Evolutionary conservation across 331 rosid species (phyloP).

Genomic region (Phaseolus coccineus): DNA sequence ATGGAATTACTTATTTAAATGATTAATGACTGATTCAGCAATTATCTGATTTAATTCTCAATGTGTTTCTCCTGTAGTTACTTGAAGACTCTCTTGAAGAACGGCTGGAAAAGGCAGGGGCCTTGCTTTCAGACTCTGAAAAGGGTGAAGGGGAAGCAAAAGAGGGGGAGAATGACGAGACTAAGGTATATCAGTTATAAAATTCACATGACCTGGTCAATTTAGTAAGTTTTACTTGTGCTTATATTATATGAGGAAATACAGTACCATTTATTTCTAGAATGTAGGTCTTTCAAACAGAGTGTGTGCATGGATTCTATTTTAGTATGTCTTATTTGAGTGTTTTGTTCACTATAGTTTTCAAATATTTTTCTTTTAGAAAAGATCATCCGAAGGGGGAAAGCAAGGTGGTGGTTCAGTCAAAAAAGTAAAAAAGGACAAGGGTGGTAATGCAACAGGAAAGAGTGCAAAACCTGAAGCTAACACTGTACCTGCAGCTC

Average conservation of each 20-base stretch:
- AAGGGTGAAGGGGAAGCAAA: conserved; percentile 87
- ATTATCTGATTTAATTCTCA: conserved; percentile 35
- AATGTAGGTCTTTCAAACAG: conserved; percentile 19
- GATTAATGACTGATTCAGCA: conserved; percentile 12
- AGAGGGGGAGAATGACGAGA: conserved; percentile 86
- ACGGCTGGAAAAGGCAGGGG: conserved; percentile 81
- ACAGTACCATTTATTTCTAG: conserved; percentile 9
- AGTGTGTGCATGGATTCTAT: not conserved
- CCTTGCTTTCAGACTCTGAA: conserved; percentile 84
- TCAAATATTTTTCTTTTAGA: conserved; percentile 58
- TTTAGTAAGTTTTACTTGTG: not conserved
- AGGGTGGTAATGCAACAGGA: conserved; percentile 73
- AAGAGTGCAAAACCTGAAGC: conserved; percentile 78
- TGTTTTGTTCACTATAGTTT: conserved; percentile 36
- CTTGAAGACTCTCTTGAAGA: conserved; percentile 96
- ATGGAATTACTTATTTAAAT: not conserved
- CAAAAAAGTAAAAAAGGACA: conserved; percentile 89
- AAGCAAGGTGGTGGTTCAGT: conserved; percentile 80
- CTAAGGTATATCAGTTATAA: conserved; percentile 67
- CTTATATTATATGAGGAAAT: conserved; percentile 4
- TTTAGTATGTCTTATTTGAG: conserved; percentile 12
- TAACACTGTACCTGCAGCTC: conserved; percentile 63
- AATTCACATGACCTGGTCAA: conserved; percentile 5
- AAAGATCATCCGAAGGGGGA: conserved; percentile 82
- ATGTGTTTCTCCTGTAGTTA: conserved; percentile 58